A percentile compares a stretch with the other conserved stretches of the same genome.
Conservation (phyloP, 495 filamentous ascomycete genomes). For the Talaromyces liani region DNA sequence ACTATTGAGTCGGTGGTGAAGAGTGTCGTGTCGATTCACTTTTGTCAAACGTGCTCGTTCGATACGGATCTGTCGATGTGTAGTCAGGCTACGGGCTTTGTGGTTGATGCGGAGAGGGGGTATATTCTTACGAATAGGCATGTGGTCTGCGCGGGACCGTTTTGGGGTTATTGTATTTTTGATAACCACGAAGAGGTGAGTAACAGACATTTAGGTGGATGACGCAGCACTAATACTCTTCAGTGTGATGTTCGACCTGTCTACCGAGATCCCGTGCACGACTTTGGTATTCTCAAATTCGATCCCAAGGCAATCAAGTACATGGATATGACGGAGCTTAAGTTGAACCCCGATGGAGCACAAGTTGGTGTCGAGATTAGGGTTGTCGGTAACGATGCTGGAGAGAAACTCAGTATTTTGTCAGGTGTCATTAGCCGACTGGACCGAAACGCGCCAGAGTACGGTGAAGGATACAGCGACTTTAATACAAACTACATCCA, state of each 20-base stretch:
- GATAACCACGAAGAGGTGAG: constrained; percentile 89
- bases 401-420: constrained; percentile 96
- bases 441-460: constrained; percentile 95
- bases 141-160: constrained; percentile 93
- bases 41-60: constrained; percentile 97
- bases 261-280: constrained; percentile 96
- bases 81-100: constrained; percentile 94
- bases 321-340: constrained; percentile 76
- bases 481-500: constrained; percentile 99
- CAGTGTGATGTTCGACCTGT: constrained; percentile 95
- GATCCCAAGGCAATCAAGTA: constrained; percentile 94
- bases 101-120: constrained; percentile 91
- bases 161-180: constrained; percentile 96
- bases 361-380: constrained; percentile 89
- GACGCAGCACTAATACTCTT: constrained; percentile 5
- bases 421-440: constrained; percentile 95
- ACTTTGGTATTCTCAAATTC: constrained; percentile 95
- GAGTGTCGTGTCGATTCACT: constrained; percentile 94
- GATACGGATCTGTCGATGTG: constrained; percentile 91
- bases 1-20: constrained; percentile 90
- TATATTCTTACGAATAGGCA: constrained; percentile 88
- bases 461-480: constrained; percentile 96
- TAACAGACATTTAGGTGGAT: background rate
- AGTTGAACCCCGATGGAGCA: constrained; percentile 79
- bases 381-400: constrained; percentile 97